Base-by-base conservation (phyloP, 768 basidiomycete species). In the Lanmaoa rubissima region DNA sequence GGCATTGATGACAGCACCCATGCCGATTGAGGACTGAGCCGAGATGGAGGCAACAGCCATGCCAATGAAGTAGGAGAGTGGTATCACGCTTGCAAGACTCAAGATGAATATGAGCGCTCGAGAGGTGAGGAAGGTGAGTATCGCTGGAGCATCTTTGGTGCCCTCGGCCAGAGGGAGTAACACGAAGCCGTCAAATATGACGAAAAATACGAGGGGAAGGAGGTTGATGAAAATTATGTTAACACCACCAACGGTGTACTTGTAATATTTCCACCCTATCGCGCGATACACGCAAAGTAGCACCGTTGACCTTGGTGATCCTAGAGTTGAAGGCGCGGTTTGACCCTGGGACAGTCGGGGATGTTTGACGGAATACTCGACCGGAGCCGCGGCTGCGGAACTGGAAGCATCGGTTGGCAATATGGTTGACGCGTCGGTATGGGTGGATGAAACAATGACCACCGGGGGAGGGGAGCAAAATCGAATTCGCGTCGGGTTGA, bases 1-100 rank as follows among this genome's bases (percentile, higher is more conserved):
- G 2, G 97, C 97, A 70, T 99, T 99, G 79, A 99, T 98, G 64
- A 98, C 96, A 2, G 97, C 97, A 61, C 97, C 97, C 94, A 98
- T 97, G 7, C 97, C 97, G 59, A 99, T 99, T 2, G 91, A 94
- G 0, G 93, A 95, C 68, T 98, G 97, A 0, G 97, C 97, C n/a
- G 90, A 93, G 66, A 99, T 98, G 43, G 92, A 94, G 3, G 97
- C 97, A 58, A 99, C 97, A 9, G 97, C 97, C 97, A 98, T 98
- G 17, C 97, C 97, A 67, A 99, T 98, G 76, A 99, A 99, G 78
- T 99, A 99, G 9, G 92, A 94, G 19, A 99, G 80, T 0, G 97
- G 97, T 61, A 99, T 98, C 66, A 99, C 93, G 62, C 91, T 92
- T 28, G 90, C 82, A 44, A 99, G 78, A 61, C 88, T 82, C 64